Evolutionary conservation across 768 basidiomycete species (phyloP).

Genomic region (Hygrophoropsis aurantiaca): DNA sequence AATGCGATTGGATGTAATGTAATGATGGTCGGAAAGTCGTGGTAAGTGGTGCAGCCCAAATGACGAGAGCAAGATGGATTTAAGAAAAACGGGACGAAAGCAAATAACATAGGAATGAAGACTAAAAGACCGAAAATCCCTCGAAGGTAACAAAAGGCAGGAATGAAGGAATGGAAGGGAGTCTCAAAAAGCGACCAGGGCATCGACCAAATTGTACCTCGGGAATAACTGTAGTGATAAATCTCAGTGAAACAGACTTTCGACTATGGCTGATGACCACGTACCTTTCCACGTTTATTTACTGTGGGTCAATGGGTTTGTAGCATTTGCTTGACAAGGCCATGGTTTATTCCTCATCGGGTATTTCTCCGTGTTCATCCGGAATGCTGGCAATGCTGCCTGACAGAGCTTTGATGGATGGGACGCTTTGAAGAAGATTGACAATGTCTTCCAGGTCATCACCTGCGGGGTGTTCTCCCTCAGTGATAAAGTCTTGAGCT

Average conservation of each 20-base stretch:
- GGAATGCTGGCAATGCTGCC: slow-evolving; percentile 50
- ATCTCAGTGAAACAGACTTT: slow-evolving; percentile 12
- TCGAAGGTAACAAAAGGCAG: slow-evolving; percentile 11
- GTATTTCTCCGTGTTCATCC: slow-evolving; percentile 55
- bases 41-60: background rate
- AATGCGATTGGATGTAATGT: slow-evolving; percentile 3
- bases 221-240: background rate
- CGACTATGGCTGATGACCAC: background rate
- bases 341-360: slow-evolving; percentile 47
- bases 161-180: slow-evolving; percentile 33
- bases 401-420: slow-evolving; percentile 38
- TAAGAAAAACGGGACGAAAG: slow-evolving; percentile 7
- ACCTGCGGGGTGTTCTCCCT: slow-evolving; percentile 14
- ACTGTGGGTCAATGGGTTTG: too few relatives aligned
- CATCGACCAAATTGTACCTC: too few relatives aligned
- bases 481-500: slow-evolving; percentile 4
- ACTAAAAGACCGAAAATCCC: slow-evolving; percentile 1
- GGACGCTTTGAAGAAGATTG: slow-evolving; percentile 53
- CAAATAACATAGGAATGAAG: slow-evolving; percentile 14
- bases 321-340: slow-evolving; percentile 1
- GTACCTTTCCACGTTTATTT: background rate
- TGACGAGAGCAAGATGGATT: background rate
- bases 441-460: slow-evolving; percentile 65
- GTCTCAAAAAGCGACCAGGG: background rate
- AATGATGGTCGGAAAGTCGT: background rate